Evolutionary conservation across 495 filamentous ascomycete genomes (phyloP).

Genomic region (Tuber brumale): DNA sequence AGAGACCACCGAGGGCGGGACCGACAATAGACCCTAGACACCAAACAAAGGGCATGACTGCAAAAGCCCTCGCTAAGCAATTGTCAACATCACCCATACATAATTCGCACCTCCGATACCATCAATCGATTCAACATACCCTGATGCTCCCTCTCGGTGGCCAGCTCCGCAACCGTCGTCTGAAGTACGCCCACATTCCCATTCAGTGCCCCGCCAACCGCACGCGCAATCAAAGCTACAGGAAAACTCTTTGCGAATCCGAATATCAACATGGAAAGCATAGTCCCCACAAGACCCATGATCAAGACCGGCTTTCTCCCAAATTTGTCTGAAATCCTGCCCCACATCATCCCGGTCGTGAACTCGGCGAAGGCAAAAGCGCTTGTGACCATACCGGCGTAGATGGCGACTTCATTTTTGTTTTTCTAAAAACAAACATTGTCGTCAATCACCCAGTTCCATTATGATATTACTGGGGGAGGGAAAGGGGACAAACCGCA

Average conservation of each 20-base stretch:
- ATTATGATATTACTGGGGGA: neutral
- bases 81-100: conserved; percentile 3
- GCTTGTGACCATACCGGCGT: conserved; percentile 93
- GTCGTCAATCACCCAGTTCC: neutral
- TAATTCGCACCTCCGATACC: neutral
- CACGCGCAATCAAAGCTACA: conserved; percentile 77
- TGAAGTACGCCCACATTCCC: conserved; percentile 91
- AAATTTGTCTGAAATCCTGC: conserved; percentile 80
- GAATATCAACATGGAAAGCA: conserved; percentile 87
- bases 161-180: conserved; percentile 88
- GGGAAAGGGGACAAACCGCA: conserved; percentile 45
- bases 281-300: conserved; percentile 78
- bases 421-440: conserved; percentile 46
- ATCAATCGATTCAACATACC: conserved; percentile 49
- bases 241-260: conserved; percentile 81
- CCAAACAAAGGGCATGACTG: conserved; percentile 98
- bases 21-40: conserved; percentile 89
- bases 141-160: conserved; percentile 86
- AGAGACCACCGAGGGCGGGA: conserved; percentile 77
- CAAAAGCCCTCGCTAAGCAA: conserved; percentile 68
- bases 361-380: conserved; percentile 95
- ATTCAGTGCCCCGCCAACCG: conserved; percentile 85
- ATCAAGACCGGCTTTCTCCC: conserved; percentile 90
- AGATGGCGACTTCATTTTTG: conserved; percentile 74
- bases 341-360: conserved; percentile 84